Evolutionary conservation across 495 filamentous ascomycete species (phyloP).

Genomic region (Sporormia fimetaria): DNA sequence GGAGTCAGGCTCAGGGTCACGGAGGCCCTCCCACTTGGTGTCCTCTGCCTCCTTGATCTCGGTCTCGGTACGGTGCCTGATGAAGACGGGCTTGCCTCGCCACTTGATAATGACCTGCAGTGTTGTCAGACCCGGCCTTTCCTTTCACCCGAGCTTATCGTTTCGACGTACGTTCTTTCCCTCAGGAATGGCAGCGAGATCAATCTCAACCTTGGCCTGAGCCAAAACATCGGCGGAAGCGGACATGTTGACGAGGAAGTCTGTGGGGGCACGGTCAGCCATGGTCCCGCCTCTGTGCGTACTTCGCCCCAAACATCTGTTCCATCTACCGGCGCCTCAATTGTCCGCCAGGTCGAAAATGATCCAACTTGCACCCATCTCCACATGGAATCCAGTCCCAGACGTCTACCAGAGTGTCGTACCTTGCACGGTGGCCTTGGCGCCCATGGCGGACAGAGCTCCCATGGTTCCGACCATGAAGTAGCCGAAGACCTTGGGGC

Average conservation of each 20-base stretch:
- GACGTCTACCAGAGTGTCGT: slow-evolving; percentile 32
- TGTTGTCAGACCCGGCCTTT: slow-evolving; percentile 21
- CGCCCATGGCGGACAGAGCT: slow-evolving; percentile 77
- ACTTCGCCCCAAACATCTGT: slow-evolving; percentile 16
- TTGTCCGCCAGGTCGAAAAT: no score
- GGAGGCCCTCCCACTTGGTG: slow-evolving; percentile 54
- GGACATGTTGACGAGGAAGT: slow-evolving; percentile 99
- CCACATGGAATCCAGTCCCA: neutral
- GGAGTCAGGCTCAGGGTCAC: slow-evolving; percentile 82
- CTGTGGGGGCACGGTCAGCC: no score
- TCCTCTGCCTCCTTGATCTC: slow-evolving; percentile 50
- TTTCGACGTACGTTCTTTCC: slow-evolving; percentile 86
- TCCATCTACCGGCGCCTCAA: slow-evolving; percentile 6
- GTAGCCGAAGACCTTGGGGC: slow-evolving; percentile 84
- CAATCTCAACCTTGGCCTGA: slow-evolving; percentile 98
- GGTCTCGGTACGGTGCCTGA: slow-evolving; percentile 85
- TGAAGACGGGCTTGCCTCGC: slow-evolving; percentile 99
- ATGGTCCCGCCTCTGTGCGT: no score
- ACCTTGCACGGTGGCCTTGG: slow-evolving; percentile 97
- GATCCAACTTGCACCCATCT: neutral
- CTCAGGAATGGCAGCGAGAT: slow-evolving; percentile 82
- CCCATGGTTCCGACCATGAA: slow-evolving; percentile 98
- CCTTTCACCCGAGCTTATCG: neutral
- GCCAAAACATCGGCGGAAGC: slow-evolving; percentile 97
- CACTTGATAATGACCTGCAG: slow-evolving; percentile 95